Evolutionary conservation across 805 yeast species (phyloP), one percentile per base, ranked within the genome.

Genomic region (Schwanniomyces sp.): DNA sequence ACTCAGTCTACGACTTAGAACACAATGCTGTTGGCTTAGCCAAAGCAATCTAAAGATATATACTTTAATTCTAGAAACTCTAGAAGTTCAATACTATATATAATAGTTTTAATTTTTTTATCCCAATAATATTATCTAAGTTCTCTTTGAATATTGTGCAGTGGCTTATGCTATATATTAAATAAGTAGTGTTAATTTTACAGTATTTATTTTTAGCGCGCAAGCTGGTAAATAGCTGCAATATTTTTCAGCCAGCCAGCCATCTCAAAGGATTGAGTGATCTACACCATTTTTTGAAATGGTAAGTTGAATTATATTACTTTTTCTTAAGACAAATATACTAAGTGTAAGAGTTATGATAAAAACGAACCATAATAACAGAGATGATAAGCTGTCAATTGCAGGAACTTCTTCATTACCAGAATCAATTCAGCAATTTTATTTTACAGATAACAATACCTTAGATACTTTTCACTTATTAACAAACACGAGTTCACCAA

Each of bases 21-120:
- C 82, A 84, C 69, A 78, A 92, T 67, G 95, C 96, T 44, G 97
- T 94, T 62, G 98, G 98, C 61, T 84, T 94, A 69, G 99, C 98
- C 44, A 72, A 75, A 53, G 86, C 96, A 48, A 75, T 25, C 14
- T 39, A 39, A 16, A 12, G 10, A n/a, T 14, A 11, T 3, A n/a
- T n/a, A n/a, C n/a, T 10, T 34, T 18, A 34, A 14, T 16, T 32
- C 17, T 32, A 32, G 36, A 21, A 21, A 21, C 17, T 32, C 36
- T 32, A 32, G 36, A 32, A 32, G 36, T 32, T 32, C 17, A 32
- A 32, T 32, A 14, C 18, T 32, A 14, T 29, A 2, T 29, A 29
- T 29, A 6, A 3, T 12, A 6, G 34, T 29, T 29, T n/a, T 29
- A 6, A 7, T 11, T 29, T 29, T 29, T 29, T 29, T 29, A 12